phyloP scores from a whole-genome alignment of 164 flowering plant species.

The Akebia trifoliata region DNA sequence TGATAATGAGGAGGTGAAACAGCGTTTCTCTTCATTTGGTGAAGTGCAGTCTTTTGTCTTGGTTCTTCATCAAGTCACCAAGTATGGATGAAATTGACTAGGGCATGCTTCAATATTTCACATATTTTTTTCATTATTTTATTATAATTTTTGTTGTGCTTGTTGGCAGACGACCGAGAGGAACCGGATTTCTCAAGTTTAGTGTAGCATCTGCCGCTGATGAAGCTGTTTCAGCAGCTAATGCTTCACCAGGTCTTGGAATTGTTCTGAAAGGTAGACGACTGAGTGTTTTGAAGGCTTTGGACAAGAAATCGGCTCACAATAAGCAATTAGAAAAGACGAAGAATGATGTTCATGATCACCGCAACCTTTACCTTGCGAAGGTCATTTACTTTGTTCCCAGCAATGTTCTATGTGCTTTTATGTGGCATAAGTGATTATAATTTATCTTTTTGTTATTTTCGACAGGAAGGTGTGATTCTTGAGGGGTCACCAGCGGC shows the following conservation, averaged over 20 bases:
- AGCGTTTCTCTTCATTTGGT: slow-evolving; percentile 75
- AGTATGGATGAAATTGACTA: slow-evolving; percentile 36
- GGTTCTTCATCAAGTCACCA: slow-evolving; percentile 81
- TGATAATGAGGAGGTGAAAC: slow-evolving; percentile 67
- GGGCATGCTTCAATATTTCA: not conserved
- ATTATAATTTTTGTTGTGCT: slow-evolving; percentile 13
- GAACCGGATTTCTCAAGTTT: slow-evolving; percentile 91
- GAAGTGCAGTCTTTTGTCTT: slow-evolving; percentile 72
- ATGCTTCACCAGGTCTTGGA: slow-evolving; percentile 51
- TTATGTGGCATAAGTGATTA: not conserved
- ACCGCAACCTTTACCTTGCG: slow-evolving; percentile 83
- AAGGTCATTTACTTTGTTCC: slow-evolving; percentile 38
- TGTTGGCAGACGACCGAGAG: slow-evolving; percentile 76
- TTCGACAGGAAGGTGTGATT: slow-evolving; percentile 77
- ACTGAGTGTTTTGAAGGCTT: slow-evolving; percentile 69
- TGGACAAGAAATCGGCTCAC: slow-evolving; percentile 83
- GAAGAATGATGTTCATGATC: slow-evolving; percentile 55
- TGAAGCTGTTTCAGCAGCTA: slow-evolving; percentile 71
- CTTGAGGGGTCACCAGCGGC: slow-evolving; percentile 92
- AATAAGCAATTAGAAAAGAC: slow-evolving; percentile 57
- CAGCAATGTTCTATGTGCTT: not conserved
- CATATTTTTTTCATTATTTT: not conserved
- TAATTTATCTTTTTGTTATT: slow-evolving; percentile 8
- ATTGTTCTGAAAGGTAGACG: slow-evolving; percentile 73
- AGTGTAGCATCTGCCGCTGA: slow-evolving; percentile 50